A percentile compares a stretch with the other conserved stretches of the same genome.
phyloP scores from a whole-genome alignment of 108 stramenopile species.

The Discostella stelligeroides region DNA sequence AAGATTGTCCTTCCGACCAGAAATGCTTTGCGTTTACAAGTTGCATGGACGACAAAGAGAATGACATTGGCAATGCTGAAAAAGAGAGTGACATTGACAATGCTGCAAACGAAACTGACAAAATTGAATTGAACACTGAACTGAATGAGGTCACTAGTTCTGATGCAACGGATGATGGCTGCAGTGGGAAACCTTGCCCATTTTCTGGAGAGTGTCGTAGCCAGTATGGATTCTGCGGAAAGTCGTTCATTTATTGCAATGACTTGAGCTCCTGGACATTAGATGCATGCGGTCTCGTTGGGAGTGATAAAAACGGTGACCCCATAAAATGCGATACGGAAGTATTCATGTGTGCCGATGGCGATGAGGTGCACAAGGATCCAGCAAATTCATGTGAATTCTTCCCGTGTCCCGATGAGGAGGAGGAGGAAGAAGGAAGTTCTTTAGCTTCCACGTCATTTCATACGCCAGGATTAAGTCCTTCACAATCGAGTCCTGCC shows the following conservation, averaged over 20 bases:
- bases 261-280: slow-evolving; percentile 42
- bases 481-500: slow-evolving; percentile 1
- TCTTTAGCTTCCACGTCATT: slow-evolving; percentile 8
- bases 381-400: slow-evolving; percentile 41
- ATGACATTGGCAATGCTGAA: not conserved
- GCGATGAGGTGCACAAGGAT: slow-evolving; percentile 36
- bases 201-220: slow-evolving; percentile 23
- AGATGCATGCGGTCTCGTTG: slow-evolving; percentile 43
- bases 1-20: slow-evolving; percentile 38
- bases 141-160: not conserved
- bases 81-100: too few species aligned
- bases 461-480: slow-evolving; percentile 24
- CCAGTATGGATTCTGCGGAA: slow-evolving; percentile 49
- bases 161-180: slow-evolving; percentile 1
- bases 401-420: slow-evolving; percentile 36
- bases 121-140: not conserved
- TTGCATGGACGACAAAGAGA: slow-evolving; percentile 8
- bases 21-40: slow-evolving; percentile 45
- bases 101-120: not conserved
- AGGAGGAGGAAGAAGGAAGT: slow-evolving; percentile 23
- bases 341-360: slow-evolving; percentile 32
- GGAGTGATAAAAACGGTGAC: slow-evolving; percentile 33
- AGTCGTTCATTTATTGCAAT: slow-evolving; percentile 46
- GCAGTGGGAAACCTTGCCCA: slow-evolving; percentile 25
- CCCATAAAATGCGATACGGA: slow-evolving; percentile 43